A percentile compares a stretch with the other conserved stretches of the same genome.
Evolutionary conservation across 176 grass and related monocot genomes (phyloP).

Genomic region (Leersia perrieri): DNA sequence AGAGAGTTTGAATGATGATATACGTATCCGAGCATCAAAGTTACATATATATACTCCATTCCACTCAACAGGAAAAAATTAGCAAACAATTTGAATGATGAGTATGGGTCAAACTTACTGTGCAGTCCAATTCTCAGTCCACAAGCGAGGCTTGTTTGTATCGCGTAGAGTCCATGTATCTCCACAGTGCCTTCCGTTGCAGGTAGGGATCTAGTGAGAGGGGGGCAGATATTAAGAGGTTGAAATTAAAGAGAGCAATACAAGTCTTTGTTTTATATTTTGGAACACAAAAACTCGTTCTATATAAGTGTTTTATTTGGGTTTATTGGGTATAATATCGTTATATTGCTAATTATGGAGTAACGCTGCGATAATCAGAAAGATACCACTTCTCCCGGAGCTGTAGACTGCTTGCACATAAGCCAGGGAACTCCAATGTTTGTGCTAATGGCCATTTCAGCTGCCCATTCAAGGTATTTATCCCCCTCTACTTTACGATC

Average conservation of each 20-base stretch:
- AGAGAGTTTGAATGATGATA: slow-evolving; percentile 22
- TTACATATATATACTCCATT: slow-evolving; percentile 3
- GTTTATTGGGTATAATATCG: not conserved
- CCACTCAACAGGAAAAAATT: not conserved
- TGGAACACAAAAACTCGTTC: not conserved
- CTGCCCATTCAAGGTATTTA: slow-evolving; percentile 77
- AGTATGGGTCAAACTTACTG: slow-evolving; percentile 73
- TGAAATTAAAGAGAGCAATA: not conserved
- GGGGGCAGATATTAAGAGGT: not conserved
- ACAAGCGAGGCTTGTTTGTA: slow-evolving; percentile 67
- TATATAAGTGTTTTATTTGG: not conserved
- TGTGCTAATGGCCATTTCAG: slow-evolving; percentile 60
- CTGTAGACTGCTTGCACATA: slow-evolving; percentile 89
- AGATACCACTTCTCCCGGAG: slow-evolving; percentile 82
- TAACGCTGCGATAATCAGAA: slow-evolving; percentile 9
- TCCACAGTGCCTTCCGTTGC: slow-evolving; percentile 97
- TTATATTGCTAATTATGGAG: not conserved
- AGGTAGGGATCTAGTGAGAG: slow-evolving; percentile 72
- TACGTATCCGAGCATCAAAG: not conserved
- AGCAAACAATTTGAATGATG: slow-evolving; percentile 15
- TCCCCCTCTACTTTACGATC: slow-evolving; percentile 46
- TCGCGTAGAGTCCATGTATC: slow-evolving; percentile 63
- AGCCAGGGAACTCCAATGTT: slow-evolving; percentile 73
- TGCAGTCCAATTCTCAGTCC: slow-evolving; percentile 98
- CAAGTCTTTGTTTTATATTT: not conserved